Base-by-base conservation (phyloP, 106 monocot species). In the Acorus gramineus region DNA sequence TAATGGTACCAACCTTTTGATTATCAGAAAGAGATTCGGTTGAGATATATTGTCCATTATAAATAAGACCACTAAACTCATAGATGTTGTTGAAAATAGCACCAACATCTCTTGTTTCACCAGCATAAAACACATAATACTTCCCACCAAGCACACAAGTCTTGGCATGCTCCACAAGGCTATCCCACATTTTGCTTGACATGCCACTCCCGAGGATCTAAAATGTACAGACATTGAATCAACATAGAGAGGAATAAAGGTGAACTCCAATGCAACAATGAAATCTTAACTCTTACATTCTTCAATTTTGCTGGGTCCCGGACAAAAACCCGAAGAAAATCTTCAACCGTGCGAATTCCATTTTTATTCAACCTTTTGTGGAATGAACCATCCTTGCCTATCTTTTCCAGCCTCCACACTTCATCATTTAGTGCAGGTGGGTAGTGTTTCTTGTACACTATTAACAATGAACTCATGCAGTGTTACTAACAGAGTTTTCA, bases 371-470 rank as follows among this genome's bases (percentile, higher is more conserved):
- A 74, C 59, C 68, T 95, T 71, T 90, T 95, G 69, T 95, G 95
- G 44, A 95, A 95, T 46, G 95, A 73, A 67, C 90, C 95, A 69
- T 95, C 95, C 78, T 95, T 95, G 6, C 95, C 90, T 64, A 95
- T 90, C 74, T 95, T 95, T 69, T 95, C 95, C 67, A 95, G 78
- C 75, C 95, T 95, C 95, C 95, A 96, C 2, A 96, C 95, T 7
- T 96, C 90, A 72, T 96, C 90, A 58, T 81, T 85, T 68, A 90
- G 74, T 28, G 90, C 77, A 61, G 95, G 95, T 47, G 95, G 95
- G 56, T 95, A 95, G 69, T 95, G 95, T 71, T 95, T 95, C 81
- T 95, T 95, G 80, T 95, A 95, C 61, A 95, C 94, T 95, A 71
- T 5, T 69, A 64, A 71, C 42, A 61, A 62, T 51, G 57, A 2